Evolutionary conservation across 2,329 filamentous ascomycete genomes (phyloP).

Genomic region (Aspergillus sp.): DNA sequence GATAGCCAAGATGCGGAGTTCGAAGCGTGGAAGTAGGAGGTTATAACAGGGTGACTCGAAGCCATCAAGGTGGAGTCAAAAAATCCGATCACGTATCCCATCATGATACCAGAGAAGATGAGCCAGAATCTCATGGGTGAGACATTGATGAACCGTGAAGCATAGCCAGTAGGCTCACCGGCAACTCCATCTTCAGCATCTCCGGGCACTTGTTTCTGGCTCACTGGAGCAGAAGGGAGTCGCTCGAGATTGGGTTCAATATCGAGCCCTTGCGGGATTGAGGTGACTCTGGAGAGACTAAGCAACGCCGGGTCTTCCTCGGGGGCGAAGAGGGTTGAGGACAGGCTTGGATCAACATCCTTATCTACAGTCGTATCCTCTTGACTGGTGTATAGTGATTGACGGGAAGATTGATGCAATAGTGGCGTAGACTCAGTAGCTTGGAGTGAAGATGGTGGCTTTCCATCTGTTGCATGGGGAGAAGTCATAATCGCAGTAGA

Average conservation of each 20-base stretch:
- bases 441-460: not conserved
- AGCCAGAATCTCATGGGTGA: constrained; percentile 58
- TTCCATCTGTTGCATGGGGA: not conserved
- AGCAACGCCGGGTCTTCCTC: constrained; percentile 2
- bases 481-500: not conserved
- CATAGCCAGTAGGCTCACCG: constrained; percentile 25
- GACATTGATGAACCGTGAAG: constrained; percentile 40
- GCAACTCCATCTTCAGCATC: constrained; percentile 10
- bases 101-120: constrained; percentile 61
- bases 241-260: constrained; percentile 30
- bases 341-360: not conserved
- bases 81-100: constrained; percentile 58
- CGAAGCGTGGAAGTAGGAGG: constrained; percentile 74
- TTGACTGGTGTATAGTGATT: not conserved
- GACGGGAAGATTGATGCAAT: constrained; percentile 1
- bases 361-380: not conserved
- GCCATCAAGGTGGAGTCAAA: constrained; percentile 84
- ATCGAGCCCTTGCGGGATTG: constrained; percentile 30
- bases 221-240: constrained; percentile 18
- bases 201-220: constrained; percentile 10
- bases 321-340: not conserved
- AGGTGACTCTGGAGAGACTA: constrained; percentile 21
- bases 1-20: constrained; percentile 82
- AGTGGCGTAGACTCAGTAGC: constrained; percentile 6
- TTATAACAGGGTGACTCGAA: constrained; percentile 77